Conservation (phyloP, 768 basidiomycete species). For the Collybia nuda region DNA sequence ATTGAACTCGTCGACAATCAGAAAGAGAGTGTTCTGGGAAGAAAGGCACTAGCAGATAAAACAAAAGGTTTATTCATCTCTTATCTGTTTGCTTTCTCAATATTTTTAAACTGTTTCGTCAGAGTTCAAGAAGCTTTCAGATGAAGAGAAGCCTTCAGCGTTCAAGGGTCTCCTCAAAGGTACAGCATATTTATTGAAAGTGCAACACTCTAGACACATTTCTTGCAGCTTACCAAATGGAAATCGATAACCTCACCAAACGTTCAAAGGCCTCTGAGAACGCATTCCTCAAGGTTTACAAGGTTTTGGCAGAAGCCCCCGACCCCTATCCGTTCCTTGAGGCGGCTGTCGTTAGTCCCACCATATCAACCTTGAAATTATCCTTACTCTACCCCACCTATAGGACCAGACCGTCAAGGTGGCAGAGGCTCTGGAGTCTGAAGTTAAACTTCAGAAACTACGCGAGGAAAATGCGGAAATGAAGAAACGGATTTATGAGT, state of each 20-base stretch:
- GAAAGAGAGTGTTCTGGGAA: slow-evolving; percentile 93
- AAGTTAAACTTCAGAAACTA: slow-evolving; percentile 69
- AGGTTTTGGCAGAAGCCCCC: slow-evolving; percentile 93
- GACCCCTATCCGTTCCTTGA: slow-evolving; percentile 97
- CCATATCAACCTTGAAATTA: no score
- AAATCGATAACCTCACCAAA: slow-evolving; percentile 94
- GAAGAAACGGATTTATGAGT: slow-evolving; percentile 66
- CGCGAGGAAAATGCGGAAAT: slow-evolving; percentile 84
- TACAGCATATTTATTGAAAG: slow-evolving; percentile 22
- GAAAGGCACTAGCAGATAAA: slow-evolving; percentile 92
- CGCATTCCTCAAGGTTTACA: slow-evolving; percentile 96
- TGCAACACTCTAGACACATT: slow-evolving; percentile 1
- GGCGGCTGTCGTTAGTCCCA: slow-evolving; percentile 70
- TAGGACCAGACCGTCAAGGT: slow-evolving; percentile 94
- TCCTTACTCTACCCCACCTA: no score
- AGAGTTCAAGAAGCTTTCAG: slow-evolving; percentile 98
- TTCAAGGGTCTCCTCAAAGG: slow-evolving; percentile 93
- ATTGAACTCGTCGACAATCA: slow-evolving; percentile 97
- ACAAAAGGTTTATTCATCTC: slow-evolving; percentile 80
- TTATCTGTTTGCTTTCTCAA: background rate
- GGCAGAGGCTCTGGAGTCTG: slow-evolving; percentile 76
- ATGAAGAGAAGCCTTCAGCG: slow-evolving; percentile 80
- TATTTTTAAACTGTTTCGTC: slow-evolving; percentile 1
- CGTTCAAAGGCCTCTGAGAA: slow-evolving; percentile 92
- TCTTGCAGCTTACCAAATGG: slow-evolving; percentile 83